Base-by-base conservation (phyloP, 164 flowering plant genomes). In the Houttuynia cordata region DNA sequence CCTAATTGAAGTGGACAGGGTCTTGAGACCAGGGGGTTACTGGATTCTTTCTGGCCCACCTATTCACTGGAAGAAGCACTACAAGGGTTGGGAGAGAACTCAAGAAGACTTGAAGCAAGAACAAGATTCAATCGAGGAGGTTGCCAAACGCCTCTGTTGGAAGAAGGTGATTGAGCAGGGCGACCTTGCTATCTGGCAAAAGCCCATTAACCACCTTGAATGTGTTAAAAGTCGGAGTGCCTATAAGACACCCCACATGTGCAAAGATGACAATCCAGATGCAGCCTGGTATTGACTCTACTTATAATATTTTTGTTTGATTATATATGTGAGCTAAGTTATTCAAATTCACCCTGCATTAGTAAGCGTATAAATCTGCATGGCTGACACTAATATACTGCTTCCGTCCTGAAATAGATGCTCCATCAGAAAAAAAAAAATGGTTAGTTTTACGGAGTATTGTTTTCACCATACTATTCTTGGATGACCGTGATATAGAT, bases 11-110 rank as follows among this genome's bases (percentile, higher is more conserved):
- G 91, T 94, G 57, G 97, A 94, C 73, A 76, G 99, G 71, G 78
- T 94, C 63, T 69, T 91, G 19, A 77, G 97, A 64, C 99, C 97
- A 25, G 97, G 99, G 51, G 99, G 94, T 21, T 90, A 93, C 56
- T 93, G 97, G 99, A 78, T 90, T 75, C 89, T 93, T 24, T 93
- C 97, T 24, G 99, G 97, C n/a, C 99, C 97, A 20, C 99, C 99
- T 0, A 82, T 94, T 51, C 70, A 50, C 58, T 94, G 96, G 97
- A 88, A 85, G 78, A 86, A 77, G 57, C 72, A 90, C 72, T 88
- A 88, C 88, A 80, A 73, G 79, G 99, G 99, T 21, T 94, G 99
- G 99, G 97, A 94, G 67, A 85, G 96, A 76, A 85, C 84, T 25
- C 70, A 85, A 74, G 93, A 88, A 70, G 97, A 94, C 65, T 74